Conservation (phyloP, 2,329 filamentous ascomycete genomes). For the Aureobasidium sp. region DNA sequence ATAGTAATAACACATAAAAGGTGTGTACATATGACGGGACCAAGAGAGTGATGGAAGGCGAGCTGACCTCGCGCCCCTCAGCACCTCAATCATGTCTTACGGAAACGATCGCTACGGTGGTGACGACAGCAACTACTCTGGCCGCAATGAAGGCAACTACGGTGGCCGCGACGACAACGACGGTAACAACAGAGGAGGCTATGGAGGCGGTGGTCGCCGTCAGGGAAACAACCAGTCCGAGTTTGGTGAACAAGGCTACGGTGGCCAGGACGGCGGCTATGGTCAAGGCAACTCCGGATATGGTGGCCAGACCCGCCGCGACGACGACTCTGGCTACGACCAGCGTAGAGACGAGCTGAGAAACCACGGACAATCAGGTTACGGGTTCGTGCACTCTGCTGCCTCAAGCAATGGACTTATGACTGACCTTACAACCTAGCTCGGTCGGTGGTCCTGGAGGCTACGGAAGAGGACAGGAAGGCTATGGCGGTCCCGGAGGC, state of each 20-base stretch:
- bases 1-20: background rate
- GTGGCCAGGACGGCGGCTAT: slow-evolving; percentile 15
- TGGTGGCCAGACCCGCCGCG: slow-evolving; percentile 11
- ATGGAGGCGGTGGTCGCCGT: slow-evolving; percentile 17
- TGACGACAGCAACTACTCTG: slow-evolving; percentile 21
- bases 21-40: background rate
- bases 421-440: background rate
- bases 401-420: background rate
- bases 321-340: slow-evolving; percentile 13
- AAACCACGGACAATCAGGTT: slow-evolving; percentile 16
- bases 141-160: slow-evolving; percentile 19
- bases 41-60: background rate
- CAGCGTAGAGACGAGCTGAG: slow-evolving; percentile 12
- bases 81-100: slow-evolving; percentile 23
- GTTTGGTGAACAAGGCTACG: slow-evolving; percentile 5
- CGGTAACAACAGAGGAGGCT: slow-evolving; percentile 12
- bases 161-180: slow-evolving; percentile 11
- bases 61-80: background rate
- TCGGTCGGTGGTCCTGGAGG: slow-evolving; percentile 8
- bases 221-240: slow-evolving; percentile 11
- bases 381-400: background rate
- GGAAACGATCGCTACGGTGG: slow-evolving; percentile 21
- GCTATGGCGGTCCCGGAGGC: slow-evolving; percentile 4
- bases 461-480: slow-evolving; percentile 7
- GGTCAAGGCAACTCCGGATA: slow-evolving; percentile 17